phyloP scores from a whole-genome alignment of 805 yeast species.

The Yarrowia sp. region DNA sequence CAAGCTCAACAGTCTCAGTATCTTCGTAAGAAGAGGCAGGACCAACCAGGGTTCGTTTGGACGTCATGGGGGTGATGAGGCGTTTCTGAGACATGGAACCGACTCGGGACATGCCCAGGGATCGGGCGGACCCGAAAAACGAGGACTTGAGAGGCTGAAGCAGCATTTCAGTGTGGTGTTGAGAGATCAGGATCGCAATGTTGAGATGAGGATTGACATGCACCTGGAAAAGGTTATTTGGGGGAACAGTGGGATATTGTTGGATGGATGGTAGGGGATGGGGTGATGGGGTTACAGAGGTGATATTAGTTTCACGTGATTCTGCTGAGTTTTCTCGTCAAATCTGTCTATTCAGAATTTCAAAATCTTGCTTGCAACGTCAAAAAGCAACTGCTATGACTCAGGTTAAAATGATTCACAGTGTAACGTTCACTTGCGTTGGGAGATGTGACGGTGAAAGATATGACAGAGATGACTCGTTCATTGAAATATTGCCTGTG shows the following conservation, averaged over 20 bases:
- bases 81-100: background rate
- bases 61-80: background rate
- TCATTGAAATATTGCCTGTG: too few relatives aligned
- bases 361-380: too few relatives aligned
- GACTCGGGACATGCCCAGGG: background rate
- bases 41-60: constrained; percentile 1
- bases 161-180: background rate
- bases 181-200: background rate
- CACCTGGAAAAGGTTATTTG: background rate
- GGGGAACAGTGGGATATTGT: background rate
- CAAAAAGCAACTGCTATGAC: too few relatives aligned
- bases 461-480: too few relatives aligned
- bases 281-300: background rate
- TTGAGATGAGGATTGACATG: background rate
- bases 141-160: background rate
- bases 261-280: background rate
- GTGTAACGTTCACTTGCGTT: too few relatives aligned
- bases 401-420: too few relatives aligned
- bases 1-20: constrained; percentile 48
- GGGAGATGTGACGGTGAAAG: too few relatives aligned
- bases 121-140: background rate
- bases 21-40: constrained; percentile 18
- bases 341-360: too few relatives aligned
- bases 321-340: too few relatives aligned
- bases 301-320: too few relatives aligned